phyloP scores from a whole-genome alignment of 768 basidiomycete genomes.

The Lanmaoa pseudosensibilis region DNA sequence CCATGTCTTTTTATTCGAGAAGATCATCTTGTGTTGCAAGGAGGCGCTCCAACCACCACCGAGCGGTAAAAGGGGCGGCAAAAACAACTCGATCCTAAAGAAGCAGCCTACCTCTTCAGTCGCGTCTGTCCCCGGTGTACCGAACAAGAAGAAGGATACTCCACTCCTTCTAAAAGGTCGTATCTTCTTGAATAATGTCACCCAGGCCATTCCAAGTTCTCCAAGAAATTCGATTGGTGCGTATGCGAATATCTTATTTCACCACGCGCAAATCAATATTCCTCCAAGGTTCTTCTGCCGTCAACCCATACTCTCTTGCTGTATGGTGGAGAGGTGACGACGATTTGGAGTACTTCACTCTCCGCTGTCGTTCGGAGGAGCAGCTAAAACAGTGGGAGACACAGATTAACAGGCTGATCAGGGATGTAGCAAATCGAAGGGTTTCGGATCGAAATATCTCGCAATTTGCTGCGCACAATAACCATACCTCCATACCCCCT shows the following conservation, averaged over 20 bases:
- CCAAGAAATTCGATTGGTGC: constrained; percentile 60
- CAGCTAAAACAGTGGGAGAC: constrained; percentile 92
- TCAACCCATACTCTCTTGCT: constrained; percentile 73
- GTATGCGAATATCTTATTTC: constrained; percentile 30
- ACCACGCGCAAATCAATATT: neutral
- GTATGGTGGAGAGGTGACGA: constrained; percentile 96
- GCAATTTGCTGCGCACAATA: constrained; percentile 44
- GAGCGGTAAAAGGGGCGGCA: constrained; percentile 67
- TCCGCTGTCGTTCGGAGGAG: constrained; percentile 91
- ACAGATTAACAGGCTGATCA: constrained; percentile 84
- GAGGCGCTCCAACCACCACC: constrained; percentile 66
- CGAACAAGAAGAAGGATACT: constrained; percentile 72
- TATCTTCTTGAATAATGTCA: constrained; percentile 96
- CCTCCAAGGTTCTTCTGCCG: constrained; percentile 44
- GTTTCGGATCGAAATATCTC: constrained; percentile 64
- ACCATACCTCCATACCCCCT: constrained; percentile 43
- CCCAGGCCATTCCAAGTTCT: constrained; percentile 65
- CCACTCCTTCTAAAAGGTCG: constrained; percentile 91
- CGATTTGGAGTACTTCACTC: constrained; percentile 89
- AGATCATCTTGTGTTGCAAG: constrained; percentile 98
- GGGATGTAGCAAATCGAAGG: constrained; percentile 68
- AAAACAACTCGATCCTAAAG: constrained; percentile 88
- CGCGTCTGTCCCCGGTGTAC: constrained; percentile 49
- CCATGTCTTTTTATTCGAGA: constrained; percentile 97
- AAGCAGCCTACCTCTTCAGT: constrained; percentile 60